Conservation (phyloP, 2,329 filamentous ascomycete genomes). For the Curvularia verruculosa region DNA sequence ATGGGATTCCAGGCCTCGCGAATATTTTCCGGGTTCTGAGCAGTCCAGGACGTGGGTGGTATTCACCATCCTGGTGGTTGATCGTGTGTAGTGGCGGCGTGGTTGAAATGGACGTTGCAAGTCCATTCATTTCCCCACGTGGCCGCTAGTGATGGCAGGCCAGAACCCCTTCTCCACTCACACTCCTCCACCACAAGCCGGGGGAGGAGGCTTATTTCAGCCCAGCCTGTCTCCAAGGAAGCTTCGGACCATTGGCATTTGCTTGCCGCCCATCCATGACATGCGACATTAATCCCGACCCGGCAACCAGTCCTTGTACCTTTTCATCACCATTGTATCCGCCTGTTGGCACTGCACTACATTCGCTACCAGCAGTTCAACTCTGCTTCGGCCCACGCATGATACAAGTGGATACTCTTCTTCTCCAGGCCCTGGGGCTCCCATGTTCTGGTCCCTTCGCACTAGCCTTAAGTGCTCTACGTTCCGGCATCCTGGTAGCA, state of each 20-base stretch:
- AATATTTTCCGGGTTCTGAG: slow-evolving; percentile 11
- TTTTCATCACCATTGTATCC: neutral
- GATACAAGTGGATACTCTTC: neutral
- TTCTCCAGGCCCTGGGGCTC: neutral
- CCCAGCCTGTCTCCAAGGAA: neutral
- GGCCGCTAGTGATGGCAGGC: neutral
- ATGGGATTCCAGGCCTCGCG: slow-evolving; percentile 17
- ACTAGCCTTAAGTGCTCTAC: neutral
- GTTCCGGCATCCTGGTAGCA: neutral
- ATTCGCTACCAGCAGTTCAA: neutral
- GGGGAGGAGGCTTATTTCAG: neutral
- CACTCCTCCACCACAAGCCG: neutral
- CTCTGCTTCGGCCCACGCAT: neutral
- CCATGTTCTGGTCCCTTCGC: neutral
- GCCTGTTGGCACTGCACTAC: too few relatives aligned
- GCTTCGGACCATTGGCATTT: neutral
- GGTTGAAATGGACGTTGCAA: neutral
- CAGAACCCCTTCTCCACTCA: neutral
- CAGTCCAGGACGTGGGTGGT: neutral
- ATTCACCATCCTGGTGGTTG: slow-evolving; percentile 4
- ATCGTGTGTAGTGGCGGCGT: slow-evolving; percentile 5
- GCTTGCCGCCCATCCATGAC: neutral
- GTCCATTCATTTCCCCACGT: slow-evolving; percentile 1
- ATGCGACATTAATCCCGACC: neutral
- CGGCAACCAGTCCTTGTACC: neutral